Percentiles rank a stretch among this genome's conserved stretches.
Evolutionary conservation across 192 early-diverging fungal species (phyloP).

Genomic region (Globomyces pollinis-pini): DNA sequence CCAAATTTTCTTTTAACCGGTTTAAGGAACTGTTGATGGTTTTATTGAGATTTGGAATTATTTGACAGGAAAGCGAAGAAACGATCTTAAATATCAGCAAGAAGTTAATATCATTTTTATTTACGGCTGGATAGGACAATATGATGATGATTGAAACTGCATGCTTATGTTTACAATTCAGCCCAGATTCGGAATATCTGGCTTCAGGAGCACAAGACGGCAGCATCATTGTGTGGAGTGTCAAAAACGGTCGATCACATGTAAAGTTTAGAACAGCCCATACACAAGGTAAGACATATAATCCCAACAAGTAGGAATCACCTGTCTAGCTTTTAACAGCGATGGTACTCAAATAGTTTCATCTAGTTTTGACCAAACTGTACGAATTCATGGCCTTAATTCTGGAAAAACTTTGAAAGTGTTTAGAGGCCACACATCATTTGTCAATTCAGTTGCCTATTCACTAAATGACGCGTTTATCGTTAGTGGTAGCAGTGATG

Average conservation of each 20-base stretch:
- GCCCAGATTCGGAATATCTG: slow-evolving; percentile 68
- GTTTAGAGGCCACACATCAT: slow-evolving; percentile 85
- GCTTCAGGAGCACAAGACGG: slow-evolving; percentile 82
- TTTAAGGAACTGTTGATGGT: slow-evolving; percentile 85
- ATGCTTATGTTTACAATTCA: slow-evolving; percentile 70
- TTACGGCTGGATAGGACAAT: not conserved
- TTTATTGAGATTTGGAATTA: slow-evolving; percentile 96
- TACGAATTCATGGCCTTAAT: slow-evolving; percentile 86
- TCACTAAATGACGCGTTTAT: slow-evolving; percentile 62
- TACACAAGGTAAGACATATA: slow-evolving; percentile 50
- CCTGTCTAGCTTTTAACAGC: slow-evolving; percentile 66
- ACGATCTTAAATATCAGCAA: slow-evolving; percentile 83
- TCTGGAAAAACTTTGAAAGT: slow-evolving; percentile 88
- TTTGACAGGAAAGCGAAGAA: slow-evolving; percentile 81
- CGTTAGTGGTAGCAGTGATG: slow-evolving; percentile 78
- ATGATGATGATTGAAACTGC: slow-evolving; percentile 85
- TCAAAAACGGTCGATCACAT: slow-evolving; percentile 63
- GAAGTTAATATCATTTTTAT: slow-evolving; percentile 44
- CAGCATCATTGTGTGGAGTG: slow-evolving; percentile 79
- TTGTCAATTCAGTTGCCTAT: slow-evolving; percentile 74
- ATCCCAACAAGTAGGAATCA: too few relatives aligned
- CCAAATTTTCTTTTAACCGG: too few relatives aligned
- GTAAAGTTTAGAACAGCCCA: slow-evolving; percentile 76
- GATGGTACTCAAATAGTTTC: slow-evolving; percentile 77
- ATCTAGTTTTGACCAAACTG: slow-evolving; percentile 67